A percentile compares a stretch with the other conserved stretches of the same genome.
phyloP scores from a whole-genome alignment of 2,329 filamentous ascomycete species.

The Colletotrichum higginsianum region DNA sequence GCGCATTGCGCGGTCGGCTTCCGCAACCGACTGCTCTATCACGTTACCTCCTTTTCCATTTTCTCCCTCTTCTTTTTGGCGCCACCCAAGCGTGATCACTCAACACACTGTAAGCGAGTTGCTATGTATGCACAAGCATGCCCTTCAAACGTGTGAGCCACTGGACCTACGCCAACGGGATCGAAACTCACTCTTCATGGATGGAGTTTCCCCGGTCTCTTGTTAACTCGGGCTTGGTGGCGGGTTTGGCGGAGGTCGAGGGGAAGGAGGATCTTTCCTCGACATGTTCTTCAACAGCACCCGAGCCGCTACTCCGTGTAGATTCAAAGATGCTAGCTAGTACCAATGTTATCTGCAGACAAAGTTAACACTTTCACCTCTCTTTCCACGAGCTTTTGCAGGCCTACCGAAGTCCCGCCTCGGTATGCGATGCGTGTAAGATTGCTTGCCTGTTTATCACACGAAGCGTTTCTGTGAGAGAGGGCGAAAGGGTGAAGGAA shows the following conservation, averaged over 20 bases:
- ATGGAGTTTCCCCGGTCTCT: not conserved
- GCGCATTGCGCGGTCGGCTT: not conserved
- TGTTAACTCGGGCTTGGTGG: conserved; percentile 53
- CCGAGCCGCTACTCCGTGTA: not conserved
- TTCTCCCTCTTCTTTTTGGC: not conserved
- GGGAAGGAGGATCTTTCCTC: conserved; percentile 55
- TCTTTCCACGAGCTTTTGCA: not conserved
- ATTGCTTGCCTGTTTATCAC: not conserved
- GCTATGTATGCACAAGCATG: not conserved
- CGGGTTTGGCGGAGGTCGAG: conserved; percentile 53
- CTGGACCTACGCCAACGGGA: no score
- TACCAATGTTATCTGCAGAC: not conserved
- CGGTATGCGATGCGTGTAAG: not conserved
- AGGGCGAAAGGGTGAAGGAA: not conserved
- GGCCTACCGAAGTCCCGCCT: not conserved
- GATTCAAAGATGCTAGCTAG: no score
- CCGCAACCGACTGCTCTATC: not conserved
- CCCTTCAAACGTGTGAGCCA: not conserved
- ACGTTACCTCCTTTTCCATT: not conserved
- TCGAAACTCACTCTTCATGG: not conserved
- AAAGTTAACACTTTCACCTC: not conserved
- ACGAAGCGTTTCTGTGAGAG: no score
- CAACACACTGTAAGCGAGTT: not conserved
- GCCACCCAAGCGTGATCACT: no score
- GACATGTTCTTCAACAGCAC: conserved; percentile 48